Evolutionary conservation across 148 eudicot species (phyloP).

Genomic region (Simmondsia chinensis): DNA sequence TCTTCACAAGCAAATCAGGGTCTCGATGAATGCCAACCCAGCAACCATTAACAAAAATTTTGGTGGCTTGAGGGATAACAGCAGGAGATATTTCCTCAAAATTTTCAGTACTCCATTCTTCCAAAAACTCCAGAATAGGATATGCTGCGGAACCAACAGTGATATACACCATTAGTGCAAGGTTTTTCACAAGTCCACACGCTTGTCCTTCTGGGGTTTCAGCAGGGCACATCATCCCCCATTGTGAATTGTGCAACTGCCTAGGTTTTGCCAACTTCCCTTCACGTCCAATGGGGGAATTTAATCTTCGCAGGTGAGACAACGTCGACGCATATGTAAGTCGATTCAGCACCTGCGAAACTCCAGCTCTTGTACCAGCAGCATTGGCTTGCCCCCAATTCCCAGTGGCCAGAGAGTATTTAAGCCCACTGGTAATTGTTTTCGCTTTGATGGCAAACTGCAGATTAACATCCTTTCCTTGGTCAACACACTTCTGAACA

Average conservation of each 20-base stretch:
- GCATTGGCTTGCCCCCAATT: constrained; percentile 99
- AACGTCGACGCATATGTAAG: constrained; percentile 93
- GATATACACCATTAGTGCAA: constrained; percentile 90
- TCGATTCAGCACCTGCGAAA: constrained; percentile 99
- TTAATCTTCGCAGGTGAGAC: constrained; percentile 85
- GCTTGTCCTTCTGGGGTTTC: constrained; percentile 99
- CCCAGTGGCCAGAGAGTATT: constrained; percentile 95
- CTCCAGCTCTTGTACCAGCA: constrained; percentile 99
- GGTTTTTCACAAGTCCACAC: constrained; percentile 95
- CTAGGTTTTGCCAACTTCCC: constrained; percentile 97
- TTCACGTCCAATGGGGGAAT: constrained; percentile 97
- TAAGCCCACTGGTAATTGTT: constrained; percentile 96
- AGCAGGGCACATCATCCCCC: constrained; percentile 99
- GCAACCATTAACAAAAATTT: constrained; percentile 94
- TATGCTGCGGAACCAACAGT: constrained; percentile 98
- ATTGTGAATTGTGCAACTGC: constrained; percentile 96
- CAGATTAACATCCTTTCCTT: constrained; percentile 88
- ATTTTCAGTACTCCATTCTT: constrained; percentile 99
- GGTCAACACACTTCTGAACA: constrained; percentile 94
- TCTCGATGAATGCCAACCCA: constrained; percentile 99
- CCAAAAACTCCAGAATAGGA: constrained; percentile 90
- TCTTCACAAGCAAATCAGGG: constrained; percentile 88
- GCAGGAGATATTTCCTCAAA: constrained; percentile 96
- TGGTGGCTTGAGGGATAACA: constrained; percentile 90
- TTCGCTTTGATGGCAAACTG: constrained; percentile 97